phyloP scores from a whole-genome alignment of 2,329 filamentous ascomycete species.

The Sporothrix protearum region DNA sequence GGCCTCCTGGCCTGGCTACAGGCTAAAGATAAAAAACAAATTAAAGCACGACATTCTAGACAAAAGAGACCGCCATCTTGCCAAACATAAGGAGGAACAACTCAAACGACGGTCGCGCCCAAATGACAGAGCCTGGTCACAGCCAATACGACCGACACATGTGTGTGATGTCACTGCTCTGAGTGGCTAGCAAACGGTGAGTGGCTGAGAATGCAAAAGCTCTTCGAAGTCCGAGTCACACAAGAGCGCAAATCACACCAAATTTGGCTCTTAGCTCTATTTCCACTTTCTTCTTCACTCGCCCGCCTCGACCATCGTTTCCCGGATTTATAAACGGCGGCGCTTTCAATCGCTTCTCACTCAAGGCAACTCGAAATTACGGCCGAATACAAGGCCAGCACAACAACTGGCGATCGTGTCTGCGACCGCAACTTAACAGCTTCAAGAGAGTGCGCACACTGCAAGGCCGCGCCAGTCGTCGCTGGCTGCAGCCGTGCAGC shows the following conservation, averaged over 20 bases:
- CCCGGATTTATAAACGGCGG: background rate
- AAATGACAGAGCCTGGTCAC: background rate
- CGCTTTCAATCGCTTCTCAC: background rate
- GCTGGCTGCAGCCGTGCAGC: slow-evolving; percentile 6
- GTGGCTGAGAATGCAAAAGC: background rate
- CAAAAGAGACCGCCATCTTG: background rate
- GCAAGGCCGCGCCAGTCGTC: slow-evolving; percentile 13
- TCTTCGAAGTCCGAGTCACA: background rate
- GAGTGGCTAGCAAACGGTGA: slow-evolving; percentile 19
- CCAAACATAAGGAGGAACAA: background rate
- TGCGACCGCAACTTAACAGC: background rate
- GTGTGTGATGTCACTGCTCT: slow-evolving; percentile 23
- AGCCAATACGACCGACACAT: slow-evolving; percentile 11
- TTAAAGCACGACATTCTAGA: background rate
- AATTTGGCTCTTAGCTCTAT: background rate
- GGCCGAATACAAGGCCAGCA: background rate
- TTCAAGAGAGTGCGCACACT: background rate
- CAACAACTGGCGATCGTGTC: slow-evolving; percentile 10
- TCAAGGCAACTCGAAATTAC: background rate
- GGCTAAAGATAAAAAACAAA: slow-evolving; percentile 1
- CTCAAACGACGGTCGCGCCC: background rate
- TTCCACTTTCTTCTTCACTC: background rate
- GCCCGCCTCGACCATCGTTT: background rate
- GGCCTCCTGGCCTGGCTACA: background rate
- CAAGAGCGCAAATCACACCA: background rate